Evolutionary conservation across 495 filamentous ascomycete species (phyloP).

Genomic region (Aspergillus conjunctus): DNA sequence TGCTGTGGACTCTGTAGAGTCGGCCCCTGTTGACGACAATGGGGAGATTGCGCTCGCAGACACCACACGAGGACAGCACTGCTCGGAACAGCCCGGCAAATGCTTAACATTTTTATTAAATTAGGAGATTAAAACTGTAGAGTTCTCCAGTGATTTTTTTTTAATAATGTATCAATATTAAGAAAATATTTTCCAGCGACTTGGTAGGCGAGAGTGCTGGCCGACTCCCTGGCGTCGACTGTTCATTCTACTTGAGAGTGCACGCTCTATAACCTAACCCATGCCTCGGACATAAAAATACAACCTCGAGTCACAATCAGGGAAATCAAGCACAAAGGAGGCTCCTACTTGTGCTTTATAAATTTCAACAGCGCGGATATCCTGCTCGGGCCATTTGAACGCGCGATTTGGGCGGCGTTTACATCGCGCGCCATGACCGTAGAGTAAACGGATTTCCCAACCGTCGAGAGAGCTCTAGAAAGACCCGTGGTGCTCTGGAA

Average conservation of each 20-base stretch:
- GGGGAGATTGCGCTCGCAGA: not conserved
- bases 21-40: not conserved
- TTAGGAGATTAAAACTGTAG: too few relatives aligned
- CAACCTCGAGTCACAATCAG: too few relatives aligned
- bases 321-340: too few relatives aligned
- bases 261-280: too few relatives aligned
- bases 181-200: too few relatives aligned
- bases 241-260: too few relatives aligned
- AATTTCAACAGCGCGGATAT: not conserved
- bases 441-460: not conserved
- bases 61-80: not conserved
- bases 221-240: too few relatives aligned
- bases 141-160: too few relatives aligned
- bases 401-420: not conserved
- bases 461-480: conserved; percentile 1
- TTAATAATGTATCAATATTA: too few relatives aligned
- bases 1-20: not conserved
- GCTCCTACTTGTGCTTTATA: not conserved
- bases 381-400: not conserved
- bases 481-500: conserved; percentile 1
- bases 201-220: too few relatives aligned
- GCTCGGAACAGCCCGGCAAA: not conserved
- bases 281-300: too few relatives aligned
- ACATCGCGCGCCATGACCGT: not conserved
- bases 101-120: too few relatives aligned